phyloP scores from a whole-genome alignment of 495 filamentous ascomycete genomes.

The Lophium mytilinum region DNA sequence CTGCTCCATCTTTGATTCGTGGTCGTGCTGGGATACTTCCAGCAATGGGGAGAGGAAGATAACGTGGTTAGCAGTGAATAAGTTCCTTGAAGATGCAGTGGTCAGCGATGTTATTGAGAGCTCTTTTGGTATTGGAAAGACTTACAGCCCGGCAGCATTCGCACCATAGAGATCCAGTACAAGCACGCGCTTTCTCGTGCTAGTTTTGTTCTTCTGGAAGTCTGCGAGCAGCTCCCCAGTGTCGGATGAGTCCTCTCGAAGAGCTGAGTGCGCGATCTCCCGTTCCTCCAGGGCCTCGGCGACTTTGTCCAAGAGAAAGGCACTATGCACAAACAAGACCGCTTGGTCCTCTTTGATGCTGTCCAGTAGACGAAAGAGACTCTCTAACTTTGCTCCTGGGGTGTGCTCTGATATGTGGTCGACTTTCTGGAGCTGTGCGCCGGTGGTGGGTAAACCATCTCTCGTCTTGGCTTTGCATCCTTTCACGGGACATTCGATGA shows the following conservation, averaged over 20 bases:
- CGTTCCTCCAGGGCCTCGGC: conserved; percentile 27
- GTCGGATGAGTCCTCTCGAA: conserved; percentile 22
- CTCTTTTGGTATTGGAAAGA: too few relatives aligned
- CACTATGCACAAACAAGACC: conserved; percentile 35
- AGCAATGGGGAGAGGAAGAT: conserved; percentile 63
- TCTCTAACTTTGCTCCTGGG: conserved; percentile 26
- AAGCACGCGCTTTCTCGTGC: conserved; percentile 42
- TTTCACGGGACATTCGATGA: conserved; percentile 12
- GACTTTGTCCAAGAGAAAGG: conserved; percentile 25
- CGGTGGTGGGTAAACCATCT: too few relatives aligned
- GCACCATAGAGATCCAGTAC: conserved; percentile 58
- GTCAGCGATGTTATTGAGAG: neutral
- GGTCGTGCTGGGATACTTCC: conserved; percentile 47
- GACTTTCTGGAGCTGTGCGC: too few relatives aligned
- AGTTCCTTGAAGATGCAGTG: conserved; percentile 59
- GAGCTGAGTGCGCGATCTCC: conserved; percentile 33
- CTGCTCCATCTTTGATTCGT: conserved; percentile 55
- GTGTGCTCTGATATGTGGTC: conserved; percentile 21
- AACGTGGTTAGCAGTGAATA: conserved; percentile 68
- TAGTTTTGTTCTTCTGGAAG: conserved; percentile 35
- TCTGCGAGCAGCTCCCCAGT: conserved; percentile 34
- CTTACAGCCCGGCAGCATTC: conserved; percentile 63
- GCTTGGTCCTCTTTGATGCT: conserved; percentile 29
- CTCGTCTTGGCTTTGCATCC: conserved; percentile 16
- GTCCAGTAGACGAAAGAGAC: conserved; percentile 21